Base-by-base conservation (phyloP, 1,284 basidiomycete genomes). In the Trichosporon sp. region DNA sequence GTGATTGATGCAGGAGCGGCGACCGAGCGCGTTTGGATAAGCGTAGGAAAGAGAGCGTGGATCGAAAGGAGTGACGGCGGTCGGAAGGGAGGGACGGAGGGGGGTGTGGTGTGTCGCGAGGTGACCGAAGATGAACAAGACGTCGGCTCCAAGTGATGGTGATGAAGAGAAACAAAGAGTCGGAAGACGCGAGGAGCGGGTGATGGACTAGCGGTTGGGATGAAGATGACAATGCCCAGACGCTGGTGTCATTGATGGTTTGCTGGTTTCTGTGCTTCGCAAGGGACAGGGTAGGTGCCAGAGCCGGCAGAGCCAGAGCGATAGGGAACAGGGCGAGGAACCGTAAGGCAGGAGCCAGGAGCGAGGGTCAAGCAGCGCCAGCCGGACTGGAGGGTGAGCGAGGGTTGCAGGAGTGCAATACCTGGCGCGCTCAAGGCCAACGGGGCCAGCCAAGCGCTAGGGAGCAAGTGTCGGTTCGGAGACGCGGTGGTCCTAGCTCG, bases 1-100 rank as follows among this genome's bases (percentile, higher is more conserved):
- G 37, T 46, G 54, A 6, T 5, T 31, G 40, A 10, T 26, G 40
- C 14, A 16, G 14, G 32, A 51, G 8, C 7, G 56, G 32, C 61
- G 67, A 5, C 48, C 21, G 56, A 51, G 43, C 26, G 43, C 46
- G n/a, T 32, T 16, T 14, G 56, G 6, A 37, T 43, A 12, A 12
- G 43, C 19, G 68, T 8, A 26, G 26, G 51, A 31, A 31, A 31
- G 38, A 35, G 66, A 56, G 71, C 65, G 46, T 43, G 21, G 68
- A 37, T 26, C 63, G 19, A 63, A 70, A 70, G 37, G 72, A 70
- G 65, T 65, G 70, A 73, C 72, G 37, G 63, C 4, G 70, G 72
- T 71, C 68, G 70, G 72, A 12, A 35, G 26, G 32, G 59, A 16
- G 5, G 16, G 64, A 54, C 12, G 21, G 37, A 43, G 59, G 1